Conservation (phyloP, 208 protist species). For the Herpetomonas muscarum region DNA sequence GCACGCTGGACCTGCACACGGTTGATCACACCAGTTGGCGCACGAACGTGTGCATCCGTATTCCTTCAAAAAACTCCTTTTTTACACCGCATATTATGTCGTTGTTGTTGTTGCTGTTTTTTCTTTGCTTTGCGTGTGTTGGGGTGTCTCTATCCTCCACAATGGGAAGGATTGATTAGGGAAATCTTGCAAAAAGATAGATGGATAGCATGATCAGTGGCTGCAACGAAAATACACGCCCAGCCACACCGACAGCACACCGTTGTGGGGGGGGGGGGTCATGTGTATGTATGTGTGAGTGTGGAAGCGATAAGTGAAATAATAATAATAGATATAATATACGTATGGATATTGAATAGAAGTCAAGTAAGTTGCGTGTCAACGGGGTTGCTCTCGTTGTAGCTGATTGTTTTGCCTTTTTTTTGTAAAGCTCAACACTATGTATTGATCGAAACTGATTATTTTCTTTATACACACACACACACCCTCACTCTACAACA, state of each 20-base stretch:
- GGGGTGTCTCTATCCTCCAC: background rate
- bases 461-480: background rate
- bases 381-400: background rate
- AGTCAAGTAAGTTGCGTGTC: background rate
- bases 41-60: too few relatives aligned
- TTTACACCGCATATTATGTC: background rate
- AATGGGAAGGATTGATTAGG: too few relatives aligned
- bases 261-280: too few relatives aligned
- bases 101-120: background rate
- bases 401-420: background rate
- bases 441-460: slow-evolving; percentile 3
- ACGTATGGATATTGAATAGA: slow-evolving; percentile 3
- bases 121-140: background rate
- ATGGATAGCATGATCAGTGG: too few relatives aligned
- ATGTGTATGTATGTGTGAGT: too few relatives aligned
- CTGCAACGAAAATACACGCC: too few relatives aligned
- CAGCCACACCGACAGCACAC: too few relatives aligned
- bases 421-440: background rate
- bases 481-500: background rate
- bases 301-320: slow-evolving; percentile 13
- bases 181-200: too few relatives aligned
- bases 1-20: too few relatives aligned
- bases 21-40: too few relatives aligned
- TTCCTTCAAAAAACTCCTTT: too few relatives aligned
- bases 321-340: slow-evolving; percentile 10